Percentiles rank a stretch among this genome's conserved stretches.
Evolutionary conservation across 371 early-diverging fungal genomes (phyloP).

Genomic region (Actinomortierella ambigua): DNA sequence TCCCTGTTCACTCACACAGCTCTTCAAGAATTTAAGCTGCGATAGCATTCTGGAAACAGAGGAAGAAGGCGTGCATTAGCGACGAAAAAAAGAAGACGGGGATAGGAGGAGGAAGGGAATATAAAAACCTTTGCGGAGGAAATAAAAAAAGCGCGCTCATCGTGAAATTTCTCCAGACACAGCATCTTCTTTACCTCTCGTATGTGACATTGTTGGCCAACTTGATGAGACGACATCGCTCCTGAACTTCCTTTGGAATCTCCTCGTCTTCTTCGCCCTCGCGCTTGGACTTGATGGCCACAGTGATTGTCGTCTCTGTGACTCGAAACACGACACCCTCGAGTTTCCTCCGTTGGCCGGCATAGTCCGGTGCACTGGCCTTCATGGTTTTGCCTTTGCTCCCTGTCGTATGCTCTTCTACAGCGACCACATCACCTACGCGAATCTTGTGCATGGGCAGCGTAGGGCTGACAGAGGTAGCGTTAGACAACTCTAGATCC

Average conservation of each 20-base stretch:
- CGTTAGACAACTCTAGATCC: slow-evolving; percentile 66
- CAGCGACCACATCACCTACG: slow-evolving; percentile 78
- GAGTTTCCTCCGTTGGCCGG: slow-evolving; percentile 27
- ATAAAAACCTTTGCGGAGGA: background rate
- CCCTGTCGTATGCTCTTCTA: slow-evolving; percentile 59
- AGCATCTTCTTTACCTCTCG: slow-evolving; percentile 57
- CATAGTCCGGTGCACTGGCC: slow-evolving; percentile 35
- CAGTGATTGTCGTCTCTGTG: slow-evolving; percentile 63
- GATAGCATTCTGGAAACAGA: slow-evolving; percentile 24
- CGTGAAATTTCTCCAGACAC: slow-evolving; percentile 36
- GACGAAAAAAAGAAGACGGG: slow-evolving; percentile 15
- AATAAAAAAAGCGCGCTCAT: too few species aligned
- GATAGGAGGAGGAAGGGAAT: background rate
- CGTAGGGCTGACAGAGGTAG: slow-evolving; percentile 53
- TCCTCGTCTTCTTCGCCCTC: slow-evolving; percentile 62
- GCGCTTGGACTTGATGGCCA: slow-evolving; percentile 57
- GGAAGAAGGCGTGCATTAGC: background rate
- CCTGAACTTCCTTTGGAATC: slow-evolving; percentile 67
- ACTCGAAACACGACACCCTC: slow-evolving; percentile 66
- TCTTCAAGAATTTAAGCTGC: slow-evolving; percentile 33
- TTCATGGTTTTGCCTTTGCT: slow-evolving; percentile 51
- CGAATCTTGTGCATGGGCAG: slow-evolving; percentile 72
- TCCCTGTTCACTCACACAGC: slow-evolving; percentile 14
- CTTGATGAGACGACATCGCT: slow-evolving; percentile 71
- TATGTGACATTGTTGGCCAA: slow-evolving; percentile 83